A percentile compares a stretch with the other conserved stretches of the same genome.
phyloP scores from a whole-genome alignment of 2,329 filamentous ascomycete species.

The Calonectria pauciramosa region DNA sequence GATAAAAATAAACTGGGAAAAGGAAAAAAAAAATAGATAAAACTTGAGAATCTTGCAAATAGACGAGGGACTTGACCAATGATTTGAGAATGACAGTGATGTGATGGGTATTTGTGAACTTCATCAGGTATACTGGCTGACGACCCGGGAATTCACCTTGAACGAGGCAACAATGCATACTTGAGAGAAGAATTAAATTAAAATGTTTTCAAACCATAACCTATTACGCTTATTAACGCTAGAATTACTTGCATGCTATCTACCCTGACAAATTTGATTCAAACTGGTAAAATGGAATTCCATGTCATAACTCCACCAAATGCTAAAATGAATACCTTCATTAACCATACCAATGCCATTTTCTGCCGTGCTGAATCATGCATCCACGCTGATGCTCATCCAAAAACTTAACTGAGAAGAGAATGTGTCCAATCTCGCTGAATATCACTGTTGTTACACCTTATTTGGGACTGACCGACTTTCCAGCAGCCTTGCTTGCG shows the following conservation, averaged over 20 bases:
- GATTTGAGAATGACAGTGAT: background rate
- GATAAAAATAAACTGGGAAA: background rate
- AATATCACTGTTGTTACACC: background rate
- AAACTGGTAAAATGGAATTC: background rate
- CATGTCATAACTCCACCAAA: background rate
- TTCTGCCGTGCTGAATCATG: background rate
- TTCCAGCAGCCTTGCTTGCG: constrained; percentile 48
- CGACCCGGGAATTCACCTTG: background rate
- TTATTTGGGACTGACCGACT: constrained; percentile 30
- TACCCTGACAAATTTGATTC: background rate
- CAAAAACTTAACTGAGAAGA: background rate
- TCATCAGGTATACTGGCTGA: background rate
- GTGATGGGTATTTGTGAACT: background rate
- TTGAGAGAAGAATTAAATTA: background rate
- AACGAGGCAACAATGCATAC: background rate
- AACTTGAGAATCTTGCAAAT: background rate
- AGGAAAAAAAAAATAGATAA: background rate
- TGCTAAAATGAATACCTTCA: background rate
- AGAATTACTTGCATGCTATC: background rate
- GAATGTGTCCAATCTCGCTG: no score
- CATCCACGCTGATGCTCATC: background rate
- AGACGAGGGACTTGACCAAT: background rate
- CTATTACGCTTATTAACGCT: background rate
- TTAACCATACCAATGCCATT: background rate
- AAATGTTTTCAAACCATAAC: background rate